Base-by-base conservation (phyloP, 345 rosid species). In the Excoecaria agallocha region DNA sequence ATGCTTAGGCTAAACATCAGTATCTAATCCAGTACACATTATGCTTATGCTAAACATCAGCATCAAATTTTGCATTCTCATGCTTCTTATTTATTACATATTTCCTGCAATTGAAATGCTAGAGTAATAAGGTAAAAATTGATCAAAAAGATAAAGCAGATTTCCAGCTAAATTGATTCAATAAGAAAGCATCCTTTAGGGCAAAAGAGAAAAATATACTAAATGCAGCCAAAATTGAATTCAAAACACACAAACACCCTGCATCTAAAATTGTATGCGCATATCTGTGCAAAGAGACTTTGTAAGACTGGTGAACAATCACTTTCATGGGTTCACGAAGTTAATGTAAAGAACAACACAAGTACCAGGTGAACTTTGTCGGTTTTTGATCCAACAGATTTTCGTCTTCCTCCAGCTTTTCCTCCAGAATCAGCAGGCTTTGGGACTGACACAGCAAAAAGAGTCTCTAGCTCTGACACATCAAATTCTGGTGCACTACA, bases 331-430 rank as follows among this genome's bases (percentile, higher is more conserved):
- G 38, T 43, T 43, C 48, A 43, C 63, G 1, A 58, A 22, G 5
- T 20, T 4, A n/a, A 24, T 43, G 20, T 12, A 67, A 35, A 17
- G 15, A 68, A 50, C 56, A 17, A 16, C 68, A 43, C 45, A 12
- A 81, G 77, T 93, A 95, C 98, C 98, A 93, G 82, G 76, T 84
- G 82, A 80, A 95, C 84, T 88, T 88, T 95, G 76, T 93, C 94
- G 67, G 98, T 56, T 87, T 95, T 93, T 56, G 94, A 76, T 76
- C 97, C 99, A 76, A 63, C 88, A n/a, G 96, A 78, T 64, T 95
- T 95, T 63, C 81, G 81, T 69, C 90, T 84, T 61, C 82, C 86
- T 79, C 89, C 93, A 61, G 79, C 73, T 89, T 85, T 92, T 78
- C 84, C 86, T 69, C 81, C 76, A 2, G 69, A 58, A 72, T 87